Evolutionary conservation across 495 filamentous ascomycete species (phyloP), one percentile per base, ranked within the genome.

Genomic region (Amphirosellinia nigrospora): DNA sequence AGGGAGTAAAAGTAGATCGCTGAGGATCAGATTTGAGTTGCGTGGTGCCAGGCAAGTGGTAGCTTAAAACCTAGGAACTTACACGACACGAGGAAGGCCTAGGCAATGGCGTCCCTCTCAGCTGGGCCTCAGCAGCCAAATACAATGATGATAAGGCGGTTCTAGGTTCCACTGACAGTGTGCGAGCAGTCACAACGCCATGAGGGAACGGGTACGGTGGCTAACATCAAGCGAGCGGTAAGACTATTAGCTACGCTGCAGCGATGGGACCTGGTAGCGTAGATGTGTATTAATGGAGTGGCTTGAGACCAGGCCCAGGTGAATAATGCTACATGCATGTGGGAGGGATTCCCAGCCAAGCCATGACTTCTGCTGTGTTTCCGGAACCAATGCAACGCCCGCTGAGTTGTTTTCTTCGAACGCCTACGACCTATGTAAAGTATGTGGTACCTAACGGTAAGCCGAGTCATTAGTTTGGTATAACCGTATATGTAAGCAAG

Each of bases 61-160:
- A 23, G 53, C 41, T 60, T 58, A 60, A 60, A n/a, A 56, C 21
- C 34, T 53, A 41, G 23, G 23, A 46, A 56, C 48, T 10, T 43
- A 26, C 16, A 55, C 36, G 34, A 58, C 45, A 66, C 48, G 46
- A 65, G 45, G 46, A 50, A 53, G 63, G 63, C 46, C 63, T 53
- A 46, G 61, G 45, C 63, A 45, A 50, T 64, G 50, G 50, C 50
- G 64, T 30, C 64, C 62, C 66, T 30, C 64, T 69, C 66, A 69
- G 56, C 66, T 69, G 66, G 66, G 58, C 66, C 56, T 69, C 43
- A 61, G 28, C 41, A 39, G 50, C 55, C 38, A 68, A 13, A 61
- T 52, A 55, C 56, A 43, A 68, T 32, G 41, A 53, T 11, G 41
- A 43, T 43, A 28, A 69, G 56, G 53, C 41, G 66, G 66, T 68